These are phyloP conservation scores for Aspergillus transmontanensis DNA, from an alignment of 2,329 filamentous ascomycete species.

Conservation along the genomic window DNA sequence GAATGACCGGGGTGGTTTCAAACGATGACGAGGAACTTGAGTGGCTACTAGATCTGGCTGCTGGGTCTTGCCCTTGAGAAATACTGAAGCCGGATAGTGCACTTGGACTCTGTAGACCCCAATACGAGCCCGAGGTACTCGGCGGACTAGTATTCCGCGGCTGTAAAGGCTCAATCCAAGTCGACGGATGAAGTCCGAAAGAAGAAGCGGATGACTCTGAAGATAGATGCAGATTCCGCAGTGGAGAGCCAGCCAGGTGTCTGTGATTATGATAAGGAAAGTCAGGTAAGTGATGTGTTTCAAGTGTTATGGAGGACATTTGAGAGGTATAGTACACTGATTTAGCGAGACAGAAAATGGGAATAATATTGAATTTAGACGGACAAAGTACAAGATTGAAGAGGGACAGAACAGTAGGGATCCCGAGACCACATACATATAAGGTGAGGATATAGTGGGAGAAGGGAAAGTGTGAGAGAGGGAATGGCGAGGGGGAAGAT, in stretches of 20 bases:
- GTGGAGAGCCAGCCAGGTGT: slow-evolving; percentile 2
- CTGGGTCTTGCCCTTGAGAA: neutral
- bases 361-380: neutral
- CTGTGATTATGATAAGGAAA: slow-evolving; percentile 3
- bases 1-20: neutral
- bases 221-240: neutral
- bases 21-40: neutral
- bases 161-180: neutral
- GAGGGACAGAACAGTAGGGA: neutral
- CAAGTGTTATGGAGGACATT: neutral
- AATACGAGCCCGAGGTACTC: neutral
- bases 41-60: neutral
- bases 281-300: slow-evolving; percentile 7
- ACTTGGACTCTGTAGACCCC: neutral
- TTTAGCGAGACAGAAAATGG: neutral
- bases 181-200: neutral
- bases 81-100: neutral
- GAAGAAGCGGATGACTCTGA: slow-evolving; percentile 3
- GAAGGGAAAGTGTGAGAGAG: neutral
- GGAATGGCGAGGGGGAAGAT: neutral
- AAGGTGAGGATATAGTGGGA: neutral
- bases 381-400: neutral
- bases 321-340: neutral
- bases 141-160: neutral
- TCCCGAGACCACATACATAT: neutral